Percentiles rank a stretch among this genome's conserved stretches.
Evolutionary conservation across 2,329 filamentous ascomycete species (phyloP).

Genomic region (Phoma herbarum): DNA sequence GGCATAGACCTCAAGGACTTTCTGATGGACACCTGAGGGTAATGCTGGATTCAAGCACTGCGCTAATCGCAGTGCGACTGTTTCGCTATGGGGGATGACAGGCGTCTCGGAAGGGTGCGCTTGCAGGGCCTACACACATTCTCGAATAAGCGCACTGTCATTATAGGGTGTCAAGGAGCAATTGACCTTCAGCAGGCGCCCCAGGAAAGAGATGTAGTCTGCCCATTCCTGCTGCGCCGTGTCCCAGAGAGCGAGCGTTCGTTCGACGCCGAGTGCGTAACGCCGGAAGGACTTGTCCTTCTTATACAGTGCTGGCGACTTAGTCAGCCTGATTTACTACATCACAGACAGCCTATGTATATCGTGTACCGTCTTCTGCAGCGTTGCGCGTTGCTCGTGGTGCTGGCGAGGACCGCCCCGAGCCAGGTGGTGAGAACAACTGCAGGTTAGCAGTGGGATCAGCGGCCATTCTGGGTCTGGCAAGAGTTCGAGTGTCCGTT

Average conservation of each 20-base stretch:
- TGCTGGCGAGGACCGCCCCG: constrained; percentile 79
- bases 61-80: constrained; percentile 87
- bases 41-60: constrained; percentile 94
- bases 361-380: constrained; percentile 74
- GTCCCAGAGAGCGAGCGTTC: constrained; percentile 88
- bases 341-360: too few relatives aligned
- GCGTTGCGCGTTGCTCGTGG: constrained; percentile 80
- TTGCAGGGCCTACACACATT: constrained; percentile 76
- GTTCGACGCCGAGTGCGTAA: constrained; percentile 88
- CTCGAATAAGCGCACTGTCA: constrained; percentile 37
- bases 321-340: constrained; percentile 10
- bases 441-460: constrained; percentile 49
- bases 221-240: constrained; percentile 97
- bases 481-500: constrained; percentile 28
- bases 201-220: constrained; percentile 97
- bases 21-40: constrained; percentile 96
- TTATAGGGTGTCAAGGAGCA: constrained; percentile 23
- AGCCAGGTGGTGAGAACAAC: constrained; percentile 76
- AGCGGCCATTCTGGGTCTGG: constrained; percentile 50
- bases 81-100: constrained; percentile 80
- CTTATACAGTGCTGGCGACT: constrained; percentile 62
- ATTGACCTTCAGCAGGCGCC: constrained; percentile 82
- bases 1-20: constrained; percentile 90
- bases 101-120: constrained; percentile 76
- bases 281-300: constrained; percentile 79